phyloP scores from a whole-genome alignment of 2,329 filamentous ascomycete genomes.

The Neofusicoccum parvum region DNA sequence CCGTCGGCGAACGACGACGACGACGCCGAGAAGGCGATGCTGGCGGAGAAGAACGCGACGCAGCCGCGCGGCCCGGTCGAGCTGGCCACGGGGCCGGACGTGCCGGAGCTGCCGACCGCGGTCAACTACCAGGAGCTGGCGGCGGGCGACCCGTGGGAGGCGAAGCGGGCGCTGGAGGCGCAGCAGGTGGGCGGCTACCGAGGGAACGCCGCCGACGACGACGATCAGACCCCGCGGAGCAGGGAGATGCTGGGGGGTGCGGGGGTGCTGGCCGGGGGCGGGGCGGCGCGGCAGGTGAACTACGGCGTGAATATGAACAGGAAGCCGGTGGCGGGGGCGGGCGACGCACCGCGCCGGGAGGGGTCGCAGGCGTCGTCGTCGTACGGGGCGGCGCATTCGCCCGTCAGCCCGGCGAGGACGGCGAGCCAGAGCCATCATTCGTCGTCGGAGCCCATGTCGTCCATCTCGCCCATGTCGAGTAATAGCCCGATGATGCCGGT shows the following conservation, averaged over 20 bases:
- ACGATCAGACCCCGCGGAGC: background rate
- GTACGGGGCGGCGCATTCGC: background rate
- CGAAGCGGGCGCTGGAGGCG: background rate
- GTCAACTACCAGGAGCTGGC: conserved; percentile 1
- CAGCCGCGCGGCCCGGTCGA: background rate
- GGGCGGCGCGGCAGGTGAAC: background rate
- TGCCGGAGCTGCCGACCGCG: conserved; percentile 3
- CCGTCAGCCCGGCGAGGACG: background rate
- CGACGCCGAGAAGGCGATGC: background rate
- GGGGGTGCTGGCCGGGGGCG: background rate
- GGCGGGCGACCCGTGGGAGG: background rate
- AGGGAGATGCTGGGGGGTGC: background rate
- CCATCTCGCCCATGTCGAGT: background rate
- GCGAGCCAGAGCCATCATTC: background rate
- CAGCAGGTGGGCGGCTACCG: background rate
- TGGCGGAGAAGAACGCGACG: too few species aligned
- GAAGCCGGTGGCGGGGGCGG: background rate
- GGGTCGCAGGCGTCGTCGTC: background rate
- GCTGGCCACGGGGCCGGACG: background rate
- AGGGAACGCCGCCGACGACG: background rate
- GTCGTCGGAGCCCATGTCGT: background rate
- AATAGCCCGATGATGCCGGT: background rate
- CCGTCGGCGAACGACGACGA: too few species aligned
- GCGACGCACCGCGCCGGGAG: background rate
- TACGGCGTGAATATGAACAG: background rate